phyloP scores from a whole-genome alignment of 345 rosid genomes.

The Abelmoschus esculentus region DNA sequence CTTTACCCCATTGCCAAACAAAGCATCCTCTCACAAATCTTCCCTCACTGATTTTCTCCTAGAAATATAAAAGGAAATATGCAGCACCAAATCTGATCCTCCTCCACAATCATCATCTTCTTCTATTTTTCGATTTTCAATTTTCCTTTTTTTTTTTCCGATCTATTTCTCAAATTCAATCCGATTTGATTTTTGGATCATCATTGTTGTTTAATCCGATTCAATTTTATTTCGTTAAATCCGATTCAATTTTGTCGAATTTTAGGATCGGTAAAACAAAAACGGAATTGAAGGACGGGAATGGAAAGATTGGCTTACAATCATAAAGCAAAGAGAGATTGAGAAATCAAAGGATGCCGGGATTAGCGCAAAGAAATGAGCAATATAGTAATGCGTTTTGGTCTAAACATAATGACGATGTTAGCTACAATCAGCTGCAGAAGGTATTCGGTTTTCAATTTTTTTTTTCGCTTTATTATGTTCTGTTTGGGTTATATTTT shows the following conservation, averaged over 20 bases:
- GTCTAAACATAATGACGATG: constrained; percentile 61
- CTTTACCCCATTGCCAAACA: neutral
- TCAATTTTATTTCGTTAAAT: neutral
- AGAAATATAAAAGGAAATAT: neutral
- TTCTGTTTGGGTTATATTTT: neutral
- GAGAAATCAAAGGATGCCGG: constrained; percentile 49
- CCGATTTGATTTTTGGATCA: neutral
- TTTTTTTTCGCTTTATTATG: neutral
- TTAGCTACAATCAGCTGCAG: constrained; percentile 69
- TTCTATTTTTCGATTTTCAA: neutral
- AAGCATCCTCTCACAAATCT: neutral
- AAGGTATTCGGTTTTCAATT: constrained; percentile 47
- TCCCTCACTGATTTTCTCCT: neutral
- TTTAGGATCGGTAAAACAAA: constrained; percentile 12
- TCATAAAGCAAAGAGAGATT: constrained; percentile 24
- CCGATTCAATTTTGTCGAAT: neutral
- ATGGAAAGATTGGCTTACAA: constrained; percentile 17
- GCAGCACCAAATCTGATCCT: constrained; percentile 1
- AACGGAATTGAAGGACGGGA: constrained; percentile 10
- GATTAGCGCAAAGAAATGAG: constrained; percentile 65
- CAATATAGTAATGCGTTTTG: constrained; percentile 55
- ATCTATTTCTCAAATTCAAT: neutral
- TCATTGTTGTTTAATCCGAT: neutral
- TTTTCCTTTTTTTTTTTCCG: neutral
- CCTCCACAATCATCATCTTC: neutral